phyloP scores from a whole-genome alignment of 306 rosid species.

The Castanea sativa region DNA sequence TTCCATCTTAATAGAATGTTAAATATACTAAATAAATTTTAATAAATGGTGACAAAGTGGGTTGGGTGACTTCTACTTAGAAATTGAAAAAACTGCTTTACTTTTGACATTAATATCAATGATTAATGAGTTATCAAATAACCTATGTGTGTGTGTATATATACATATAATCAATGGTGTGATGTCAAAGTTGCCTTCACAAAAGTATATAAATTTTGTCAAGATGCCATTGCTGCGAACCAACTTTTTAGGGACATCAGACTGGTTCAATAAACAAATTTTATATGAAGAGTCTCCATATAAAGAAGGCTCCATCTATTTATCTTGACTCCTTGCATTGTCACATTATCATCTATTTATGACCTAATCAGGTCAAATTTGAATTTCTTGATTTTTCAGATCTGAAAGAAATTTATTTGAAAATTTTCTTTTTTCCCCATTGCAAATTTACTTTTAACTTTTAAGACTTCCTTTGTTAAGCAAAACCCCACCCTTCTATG shows the following conservation, averaged over 20 bases:
- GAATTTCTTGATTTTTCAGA: neutral
- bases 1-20: no score
- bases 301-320: neutral
- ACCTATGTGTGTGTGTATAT: no score
- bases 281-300: neutral
- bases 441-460: neutral
- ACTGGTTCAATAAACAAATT: neutral
- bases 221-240: neutral
- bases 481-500: no score
- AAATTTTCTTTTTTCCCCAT: no score
- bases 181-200: neutral
- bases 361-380: neutral
- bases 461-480: no score
- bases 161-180: neutral
- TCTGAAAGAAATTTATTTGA: neutral
- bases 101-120: no score
- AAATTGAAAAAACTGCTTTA: no score
- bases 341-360: neutral
- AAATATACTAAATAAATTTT: neutral
- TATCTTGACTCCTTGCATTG: neutral
- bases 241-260: neutral
- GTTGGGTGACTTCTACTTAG: neutral
- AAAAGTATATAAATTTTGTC: neutral
- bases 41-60: neutral
- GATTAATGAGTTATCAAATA: no score